Evolutionary conservation across 345 rosid species (phyloP).

Genomic region (Camelina hispida): DNA sequence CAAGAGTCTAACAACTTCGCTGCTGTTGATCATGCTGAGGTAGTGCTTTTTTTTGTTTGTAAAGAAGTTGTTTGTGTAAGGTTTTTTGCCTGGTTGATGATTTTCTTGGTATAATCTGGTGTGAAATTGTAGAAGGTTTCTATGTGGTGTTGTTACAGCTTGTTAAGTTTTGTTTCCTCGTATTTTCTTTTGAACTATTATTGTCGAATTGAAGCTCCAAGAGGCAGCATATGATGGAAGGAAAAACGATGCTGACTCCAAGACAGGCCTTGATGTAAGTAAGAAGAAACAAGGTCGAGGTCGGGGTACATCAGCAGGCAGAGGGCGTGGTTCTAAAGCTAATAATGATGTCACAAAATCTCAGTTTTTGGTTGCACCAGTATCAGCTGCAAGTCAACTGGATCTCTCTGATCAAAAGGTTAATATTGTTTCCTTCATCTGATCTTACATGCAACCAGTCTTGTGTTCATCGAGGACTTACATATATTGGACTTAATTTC

Average conservation of each 20-base stretch:
- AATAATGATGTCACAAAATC: slow-evolving; percentile 60
- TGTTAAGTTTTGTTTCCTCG: background rate
- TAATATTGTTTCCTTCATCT: slow-evolving; percentile 30
- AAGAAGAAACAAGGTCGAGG: slow-evolving; percentile 89
- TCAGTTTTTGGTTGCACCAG: slow-evolving; percentile 56
- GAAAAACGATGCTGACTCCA: slow-evolving; percentile 68
- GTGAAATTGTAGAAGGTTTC: background rate
- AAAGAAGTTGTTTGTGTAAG: background rate
- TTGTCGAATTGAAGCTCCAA: slow-evolving; percentile 38
- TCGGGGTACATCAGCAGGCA: slow-evolving; percentile 69
- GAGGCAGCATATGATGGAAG: slow-evolving; percentile 67
- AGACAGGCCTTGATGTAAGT: slow-evolving; percentile 57
- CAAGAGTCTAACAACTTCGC: slow-evolving; percentile 56
- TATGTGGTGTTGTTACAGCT: background rate
- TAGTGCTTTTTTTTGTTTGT: slow-evolving; percentile 32
- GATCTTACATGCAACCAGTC: slow-evolving; percentile 18
- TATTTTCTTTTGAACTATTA: background rate
- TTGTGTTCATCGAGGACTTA: background rate
- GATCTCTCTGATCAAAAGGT: slow-evolving; percentile 77
- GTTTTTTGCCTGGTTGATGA: background rate
- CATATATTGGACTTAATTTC: background rate
- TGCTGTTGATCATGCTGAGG: slow-evolving; percentile 68
- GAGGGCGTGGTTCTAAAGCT: slow-evolving; percentile 89
- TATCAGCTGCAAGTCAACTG: slow-evolving; percentile 58
- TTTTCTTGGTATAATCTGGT: background rate